Evolutionary conservation across 805 yeast genomes (phyloP).

Genomic region (Kockiozyma suomiensis): DNA sequence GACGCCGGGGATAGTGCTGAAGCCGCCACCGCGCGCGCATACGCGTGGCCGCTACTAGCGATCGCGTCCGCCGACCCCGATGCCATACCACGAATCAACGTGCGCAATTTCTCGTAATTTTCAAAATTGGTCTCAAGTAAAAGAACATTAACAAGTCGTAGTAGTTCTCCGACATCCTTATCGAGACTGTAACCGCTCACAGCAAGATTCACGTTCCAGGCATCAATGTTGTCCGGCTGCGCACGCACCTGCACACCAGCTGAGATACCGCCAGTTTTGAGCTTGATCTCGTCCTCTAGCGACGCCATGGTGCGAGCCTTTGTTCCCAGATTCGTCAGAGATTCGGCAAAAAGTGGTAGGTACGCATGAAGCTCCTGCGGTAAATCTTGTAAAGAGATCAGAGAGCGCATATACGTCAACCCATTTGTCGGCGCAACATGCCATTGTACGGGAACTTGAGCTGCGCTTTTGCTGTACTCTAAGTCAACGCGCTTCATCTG

Average conservation of each 20-base stretch:
- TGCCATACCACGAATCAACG: constrained; percentile 70
- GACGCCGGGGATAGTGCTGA: constrained; percentile 64
- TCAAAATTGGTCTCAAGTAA: constrained; percentile 66
- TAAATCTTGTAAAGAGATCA: constrained; percentile 59
- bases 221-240: constrained; percentile 55
- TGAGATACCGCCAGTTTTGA: constrained; percentile 81
- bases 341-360: constrained; percentile 74
- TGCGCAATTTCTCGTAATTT: constrained; percentile 67
- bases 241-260: constrained; percentile 61
- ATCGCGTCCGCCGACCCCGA: constrained; percentile 77
- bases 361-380: constrained; percentile 68
- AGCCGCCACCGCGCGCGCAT: constrained; percentile 69
- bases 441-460: constrained; percentile 45
- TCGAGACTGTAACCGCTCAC: constrained; percentile 72
- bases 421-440: constrained; percentile 78
- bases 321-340: constrained; percentile 89
- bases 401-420: constrained; percentile 71
- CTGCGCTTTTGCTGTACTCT: constrained; percentile 9
- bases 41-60: constrained; percentile 86
- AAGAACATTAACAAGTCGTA: constrained; percentile 69
- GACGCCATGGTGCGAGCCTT: constrained; percentile 66
- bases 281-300: constrained; percentile 80
- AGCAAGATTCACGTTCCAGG: constrained; percentile 50
- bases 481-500: constrained; percentile 48
- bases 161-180: constrained; percentile 60